A percentile compares a stretch with the other conserved stretches of the same genome.
Evolutionary conservation across 2,329 filamentous ascomycete genomes (phyloP).

Genomic region (Fusarium sp.): DNA sequence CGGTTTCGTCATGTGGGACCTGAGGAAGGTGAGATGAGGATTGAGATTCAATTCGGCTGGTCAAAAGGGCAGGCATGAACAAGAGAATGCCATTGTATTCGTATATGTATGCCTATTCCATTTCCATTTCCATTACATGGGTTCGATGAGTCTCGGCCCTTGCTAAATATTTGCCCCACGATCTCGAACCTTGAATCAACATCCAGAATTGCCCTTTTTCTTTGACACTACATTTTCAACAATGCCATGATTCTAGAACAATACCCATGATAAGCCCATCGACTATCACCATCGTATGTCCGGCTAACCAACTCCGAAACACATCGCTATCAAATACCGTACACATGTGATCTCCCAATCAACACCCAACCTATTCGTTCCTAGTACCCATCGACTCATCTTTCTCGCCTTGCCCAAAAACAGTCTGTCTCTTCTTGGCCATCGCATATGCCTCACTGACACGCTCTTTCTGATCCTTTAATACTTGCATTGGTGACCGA

Average conservation of each 20-base stretch:
- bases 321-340: neutral
- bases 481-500: slow-evolving; percentile 23
- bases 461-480: slow-evolving; percentile 23
- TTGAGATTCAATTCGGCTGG: slow-evolving; percentile 27
- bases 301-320: neutral
- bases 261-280: neutral
- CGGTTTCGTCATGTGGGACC: slow-evolving; percentile 14
- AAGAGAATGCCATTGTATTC: neutral
- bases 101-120: too few species aligned
- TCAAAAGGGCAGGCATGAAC: neutral
- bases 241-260: slow-evolving; percentile 18
- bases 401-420: slow-evolving; percentile 17
- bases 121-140: neutral
- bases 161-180: neutral
- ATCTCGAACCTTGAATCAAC: slow-evolving; percentile 6
- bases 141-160: slow-evolving; percentile 4
- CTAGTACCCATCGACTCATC: neutral
- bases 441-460: slow-evolving; percentile 23
- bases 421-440: slow-evolving; percentile 17
- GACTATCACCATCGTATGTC: neutral
- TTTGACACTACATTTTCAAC: neutral
- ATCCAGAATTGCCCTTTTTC: slow-evolving; percentile 12
- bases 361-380: neutral
- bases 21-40: slow-evolving; percentile 10
- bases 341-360: neutral